Evolutionary conservation across 106 monocot species (phyloP), one percentile per base, ranked within the genome.

Genomic region (Posidonia australis): DNA sequence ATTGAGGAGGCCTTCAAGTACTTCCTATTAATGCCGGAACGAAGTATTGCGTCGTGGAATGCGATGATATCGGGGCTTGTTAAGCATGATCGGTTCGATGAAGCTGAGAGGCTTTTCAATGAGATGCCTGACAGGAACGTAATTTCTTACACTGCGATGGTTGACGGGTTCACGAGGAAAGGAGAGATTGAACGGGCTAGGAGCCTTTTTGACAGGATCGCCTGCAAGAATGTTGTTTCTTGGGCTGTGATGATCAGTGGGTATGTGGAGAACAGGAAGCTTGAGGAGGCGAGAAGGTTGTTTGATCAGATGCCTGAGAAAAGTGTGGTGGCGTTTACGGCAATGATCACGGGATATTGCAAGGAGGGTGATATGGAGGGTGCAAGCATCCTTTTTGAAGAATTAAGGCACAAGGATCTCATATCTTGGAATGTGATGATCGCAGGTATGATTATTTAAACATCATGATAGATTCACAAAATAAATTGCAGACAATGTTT

Each of bases 361-460:
- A 74, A 67, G 31, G 74, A 67, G 27, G 67, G 74, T 6, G 55
- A 61, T 42, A 22, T 74, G n/a, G 62, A 67, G 60, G 47, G 60
- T 52, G 74, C 67, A 16, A 61, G 67, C 31, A 32, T 46, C 6
- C 67, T 74, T 53, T 74, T 74, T 30, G 60, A 60, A 9, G 52
- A 58, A 22, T 67, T 67, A n/a, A 48, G 48, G 25, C 25, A 41
- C 31, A 74, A 68, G 27, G 74, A 74, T 62, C 49, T 74, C 22
- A 49, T 74, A 29, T 67, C 67, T 3, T 74, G 74, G 74, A 74
- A 74, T 67, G 74, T 67, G 5, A 74, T 74, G 74, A 74, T 74
- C 3, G 58, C 66, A 20, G 72, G 72, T 73, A 54, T 36, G 36
- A 2, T 36, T 36, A 7, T 36, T 7, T 36, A 7, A 36, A 36